Evolutionary conservation across 768 basidiomycete genomes (phyloP).

Genomic region (Hortiboletus campestris): DNA sequence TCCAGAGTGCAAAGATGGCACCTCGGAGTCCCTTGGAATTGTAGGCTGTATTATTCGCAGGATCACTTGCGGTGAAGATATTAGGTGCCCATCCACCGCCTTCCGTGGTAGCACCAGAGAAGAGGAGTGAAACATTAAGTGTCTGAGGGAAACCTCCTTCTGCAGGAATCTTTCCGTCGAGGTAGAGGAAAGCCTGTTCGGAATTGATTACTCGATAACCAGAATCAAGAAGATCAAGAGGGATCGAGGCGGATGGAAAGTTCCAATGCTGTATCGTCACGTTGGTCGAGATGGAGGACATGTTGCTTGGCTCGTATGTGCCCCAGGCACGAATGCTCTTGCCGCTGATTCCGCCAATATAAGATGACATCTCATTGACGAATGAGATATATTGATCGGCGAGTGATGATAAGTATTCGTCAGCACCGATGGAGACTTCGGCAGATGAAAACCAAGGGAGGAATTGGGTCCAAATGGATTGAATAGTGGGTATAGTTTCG

Average conservation of each 20-base stretch:
- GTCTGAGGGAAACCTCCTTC: constrained; percentile 34
- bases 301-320: constrained; percentile 39
- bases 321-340: constrained; percentile 37
- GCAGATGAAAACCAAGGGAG: constrained; percentile 38
- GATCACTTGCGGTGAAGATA: constrained; percentile 30
- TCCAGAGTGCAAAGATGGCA: constrained; percentile 40
- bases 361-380: constrained; percentile 42
- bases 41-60: constrained; percentile 33
- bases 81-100: constrained; percentile 38
- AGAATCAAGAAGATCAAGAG: constrained; percentile 32
- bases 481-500: constrained; percentile 41
- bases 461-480: constrained; percentile 42
- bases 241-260: constrained; percentile 33
- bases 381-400: constrained; percentile 43
- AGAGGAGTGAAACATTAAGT: constrained; percentile 31
- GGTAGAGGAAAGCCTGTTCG: constrained; percentile 36
- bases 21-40: constrained; percentile 30
- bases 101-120: constrained; percentile 27
- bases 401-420: constrained; percentile 38
- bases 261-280: constrained; percentile 48
- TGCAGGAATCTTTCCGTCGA: constrained; percentile 36
- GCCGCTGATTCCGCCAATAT: constrained; percentile 29
- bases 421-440: constrained; percentile 47
- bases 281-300: constrained; percentile 35
- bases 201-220: constrained; percentile 40